These are phyloP conservation scores for Dendrocalamus latiflorus DNA, from an alignment of 202 grass and related monocot genomes.

Conservation along the genomic window DNA sequence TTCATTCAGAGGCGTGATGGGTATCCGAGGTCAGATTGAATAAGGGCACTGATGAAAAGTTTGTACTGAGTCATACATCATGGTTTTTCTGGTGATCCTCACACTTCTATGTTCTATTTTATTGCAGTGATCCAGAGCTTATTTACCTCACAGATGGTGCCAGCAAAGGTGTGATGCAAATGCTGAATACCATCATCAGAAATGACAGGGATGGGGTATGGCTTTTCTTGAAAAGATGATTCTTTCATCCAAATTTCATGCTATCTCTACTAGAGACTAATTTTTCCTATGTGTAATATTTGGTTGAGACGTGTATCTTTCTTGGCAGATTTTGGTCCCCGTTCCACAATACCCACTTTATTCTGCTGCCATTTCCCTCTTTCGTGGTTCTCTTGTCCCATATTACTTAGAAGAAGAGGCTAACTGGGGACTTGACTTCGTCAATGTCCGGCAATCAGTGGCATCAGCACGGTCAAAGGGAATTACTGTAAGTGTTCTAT, in stretches of 20 bases:
- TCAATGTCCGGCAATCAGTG: constrained; percentile 55
- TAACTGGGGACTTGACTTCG: constrained; percentile 84
- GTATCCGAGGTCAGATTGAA: constrained; percentile 69
- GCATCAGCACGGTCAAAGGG: constrained; percentile 66
- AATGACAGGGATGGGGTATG: constrained; percentile 80
- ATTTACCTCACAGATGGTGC: constrained; percentile 96
- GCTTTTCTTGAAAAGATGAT: background rate
- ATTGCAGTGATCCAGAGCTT: constrained; percentile 87
- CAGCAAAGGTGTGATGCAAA: constrained; percentile 98
- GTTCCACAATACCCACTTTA: constrained; percentile 99
- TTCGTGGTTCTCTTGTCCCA: constrained; percentile 82
- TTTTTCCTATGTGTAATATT: background rate
- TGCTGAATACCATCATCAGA: constrained; percentile 83
- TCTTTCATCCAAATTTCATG: background rate
- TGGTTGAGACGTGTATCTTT: background rate
- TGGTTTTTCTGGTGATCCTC: constrained; percentile 2
- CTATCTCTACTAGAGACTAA: background rate
- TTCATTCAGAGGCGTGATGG: constrained; percentile 96
- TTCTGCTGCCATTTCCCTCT: constrained; percentile 85
- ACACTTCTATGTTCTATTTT: background rate
- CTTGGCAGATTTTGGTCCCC: constrained; percentile 88
- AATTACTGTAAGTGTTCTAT: constrained; percentile 65
- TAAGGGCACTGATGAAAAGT: background rate
- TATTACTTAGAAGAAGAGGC: constrained; percentile 98
- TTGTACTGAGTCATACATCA: background rate